Evolutionary conservation across 2,329 filamentous ascomycete species (phyloP).

Genomic region (Hypocreales sp.): DNA sequence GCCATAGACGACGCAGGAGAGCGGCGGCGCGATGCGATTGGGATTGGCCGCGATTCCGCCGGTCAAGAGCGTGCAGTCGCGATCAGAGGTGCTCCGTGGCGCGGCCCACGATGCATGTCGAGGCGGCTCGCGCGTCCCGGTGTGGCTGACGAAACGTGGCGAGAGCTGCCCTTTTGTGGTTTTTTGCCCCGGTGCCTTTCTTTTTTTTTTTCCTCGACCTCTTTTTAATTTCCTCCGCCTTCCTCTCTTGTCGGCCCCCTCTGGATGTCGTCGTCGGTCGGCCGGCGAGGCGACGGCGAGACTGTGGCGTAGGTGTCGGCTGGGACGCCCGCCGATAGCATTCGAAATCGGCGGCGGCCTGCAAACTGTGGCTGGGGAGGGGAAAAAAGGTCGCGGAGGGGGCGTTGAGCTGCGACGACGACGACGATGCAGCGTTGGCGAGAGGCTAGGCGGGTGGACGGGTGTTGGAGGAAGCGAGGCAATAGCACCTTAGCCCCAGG

Average conservation of each 20-base stretch:
- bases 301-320: slow-evolving; percentile 1
- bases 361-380: not conserved
- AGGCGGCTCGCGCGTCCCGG: slow-evolving; percentile 16
- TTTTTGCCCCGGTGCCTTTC: too few relatives aligned
- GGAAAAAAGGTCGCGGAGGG: not conserved
- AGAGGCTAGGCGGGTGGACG: too few relatives aligned
- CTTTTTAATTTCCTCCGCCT: too few relatives aligned
- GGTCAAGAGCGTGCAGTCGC: slow-evolving; percentile 3
- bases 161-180: slow-evolving; percentile 17
- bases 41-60: slow-evolving; percentile 2
- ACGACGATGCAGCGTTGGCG: too few relatives aligned
- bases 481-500: too few relatives aligned
- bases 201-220: slow-evolving; percentile 10
- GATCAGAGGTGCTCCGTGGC: slow-evolving; percentile 3
- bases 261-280: not conserved
- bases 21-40: not conserved
- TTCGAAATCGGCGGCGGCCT: not conserved
- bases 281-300: slow-evolving; percentile 1
- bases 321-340: not conserved
- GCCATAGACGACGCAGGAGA: slow-evolving; percentile 25
- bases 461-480: too few relatives aligned
- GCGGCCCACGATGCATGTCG: slow-evolving; percentile 19
- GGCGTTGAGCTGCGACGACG: not conserved
- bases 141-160: slow-evolving; percentile 29
- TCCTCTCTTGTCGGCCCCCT: too few relatives aligned